phyloP scores from a whole-genome alignment of 2,329 filamentous ascomycete species.

The Drechslerella coelobrocha region DNA sequence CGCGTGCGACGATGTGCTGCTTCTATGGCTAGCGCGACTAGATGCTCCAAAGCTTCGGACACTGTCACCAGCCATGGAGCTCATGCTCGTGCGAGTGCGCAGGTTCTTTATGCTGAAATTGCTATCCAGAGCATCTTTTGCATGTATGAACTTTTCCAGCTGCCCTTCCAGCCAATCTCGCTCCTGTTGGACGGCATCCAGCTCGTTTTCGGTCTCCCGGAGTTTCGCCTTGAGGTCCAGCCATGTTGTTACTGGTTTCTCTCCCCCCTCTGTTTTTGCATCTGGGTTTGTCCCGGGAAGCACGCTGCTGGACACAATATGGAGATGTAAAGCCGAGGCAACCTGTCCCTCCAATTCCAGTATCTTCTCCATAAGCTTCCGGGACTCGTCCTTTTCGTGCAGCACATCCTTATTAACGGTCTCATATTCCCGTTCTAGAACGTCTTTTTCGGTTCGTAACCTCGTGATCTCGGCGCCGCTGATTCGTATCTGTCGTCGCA shows the following conservation, averaged over 20 bases:
- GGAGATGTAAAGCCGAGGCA: slow-evolving; percentile 43
- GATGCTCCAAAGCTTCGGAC: slow-evolving; percentile 35
- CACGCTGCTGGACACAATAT: slow-evolving; percentile 38
- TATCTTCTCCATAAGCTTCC: slow-evolving; percentile 49
- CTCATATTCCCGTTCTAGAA: slow-evolving; percentile 47
- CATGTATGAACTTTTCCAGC: slow-evolving; percentile 48
- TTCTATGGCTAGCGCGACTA: slow-evolving; percentile 23
- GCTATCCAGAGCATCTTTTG: slow-evolving; percentile 46
- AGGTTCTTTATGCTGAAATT: slow-evolving; percentile 48
- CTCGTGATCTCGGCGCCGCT: slow-evolving; percentile 48
- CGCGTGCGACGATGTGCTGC: slow-evolving; percentile 42
- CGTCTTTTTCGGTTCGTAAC: slow-evolving; percentile 48
- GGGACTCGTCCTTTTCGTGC: slow-evolving; percentile 34
- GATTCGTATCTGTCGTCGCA: slow-evolving; percentile 49
- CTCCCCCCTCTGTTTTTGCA: slow-evolving; percentile 13
- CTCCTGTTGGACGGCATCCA: slow-evolving; percentile 46
- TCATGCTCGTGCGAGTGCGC: slow-evolving; percentile 43
- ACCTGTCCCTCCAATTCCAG: slow-evolving; percentile 42
- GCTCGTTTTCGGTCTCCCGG: slow-evolving; percentile 45
- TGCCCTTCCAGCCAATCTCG: slow-evolving; percentile 46
- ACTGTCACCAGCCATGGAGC: slow-evolving; percentile 35
- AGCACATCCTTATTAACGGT: slow-evolving; percentile 36
- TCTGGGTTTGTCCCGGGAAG: slow-evolving; percentile 7
- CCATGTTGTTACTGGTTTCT: slow-evolving; percentile 41
- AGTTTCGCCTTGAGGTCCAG: slow-evolving; percentile 47